Evolutionary conservation across 2,329 filamentous ascomycete genomes (phyloP), one percentile per base, ranked within the genome.

Genomic region (Beauveria scarabaeidicola): DNA sequence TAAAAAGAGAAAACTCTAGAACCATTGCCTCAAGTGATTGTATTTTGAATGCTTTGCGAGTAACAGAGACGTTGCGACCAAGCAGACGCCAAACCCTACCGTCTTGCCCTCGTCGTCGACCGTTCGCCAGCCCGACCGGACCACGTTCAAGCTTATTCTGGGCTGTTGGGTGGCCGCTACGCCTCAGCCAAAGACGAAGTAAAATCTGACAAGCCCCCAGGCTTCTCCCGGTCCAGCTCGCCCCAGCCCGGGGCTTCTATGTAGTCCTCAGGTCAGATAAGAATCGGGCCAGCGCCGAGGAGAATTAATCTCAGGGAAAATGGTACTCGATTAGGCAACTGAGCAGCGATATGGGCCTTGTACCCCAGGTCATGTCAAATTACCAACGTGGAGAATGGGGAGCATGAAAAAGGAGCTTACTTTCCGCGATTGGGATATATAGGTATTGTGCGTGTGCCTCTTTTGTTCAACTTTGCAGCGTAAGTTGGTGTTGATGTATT

Each of bases 181-280:
- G 29, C 19, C 19, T 13, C 44, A n/a, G 23, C 17, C 27, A 38
- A 15, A 27, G 13, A 1, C 23, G 52, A 25, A 36, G 36, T 55
- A 46, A 55, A 55, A 47, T 55, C 52, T 55, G 52, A 55, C 52
- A 55, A 19, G 15, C 38, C 23, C 52, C 40, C 9, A 38, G 46
- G 40, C 40, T 50, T 29, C 29, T 21, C 13, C n/a, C 17, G 17
- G 13, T 53, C 51, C 38, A 43, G 23, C 52, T 43, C 40, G 27
- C 41, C 52, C 46, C 46, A 29, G 19, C 52, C 40, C 25, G 27
- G 40, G 25, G 5, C 29, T 54, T 5, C 50, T n/a, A n/a, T n/a
- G n/a, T n/a, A 29, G 38, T 19, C 29, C 32, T n/a, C 25, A 32
- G 47, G 51, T 53, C 32, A 41, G 36, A 40, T 43, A 53, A 19